Conservation (phyloP, 495 filamentous ascomycete species). For the Penicillium canariense region DNA sequence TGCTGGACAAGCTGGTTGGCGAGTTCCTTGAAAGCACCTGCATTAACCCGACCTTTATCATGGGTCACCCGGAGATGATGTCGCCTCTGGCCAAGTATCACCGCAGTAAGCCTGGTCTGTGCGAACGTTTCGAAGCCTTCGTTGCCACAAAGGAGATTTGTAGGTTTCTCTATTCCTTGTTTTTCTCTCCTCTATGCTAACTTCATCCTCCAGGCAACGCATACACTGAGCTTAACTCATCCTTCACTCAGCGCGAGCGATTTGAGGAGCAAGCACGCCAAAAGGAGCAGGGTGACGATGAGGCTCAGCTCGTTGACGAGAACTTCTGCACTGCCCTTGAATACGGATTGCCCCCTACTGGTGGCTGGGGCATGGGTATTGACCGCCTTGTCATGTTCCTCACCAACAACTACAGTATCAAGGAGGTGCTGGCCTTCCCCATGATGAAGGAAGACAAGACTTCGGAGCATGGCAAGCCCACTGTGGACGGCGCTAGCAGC, state of each 20-base stretch:
- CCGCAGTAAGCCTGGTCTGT: conserved; percentile 75
- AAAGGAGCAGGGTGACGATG: conserved; percentile 95
- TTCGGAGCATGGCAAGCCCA: conserved; percentile 48
- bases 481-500: conserved; percentile 64
- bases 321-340: conserved; percentile 83
- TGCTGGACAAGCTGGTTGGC: conserved; percentile 95
- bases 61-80: conserved; percentile 94
- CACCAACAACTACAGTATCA: conserved; percentile 91
- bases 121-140: conserved; percentile 96
- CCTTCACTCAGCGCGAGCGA: conserved; percentile 87
- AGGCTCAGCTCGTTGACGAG: conserved; percentile 95
- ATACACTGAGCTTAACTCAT: conserved; percentile 98
- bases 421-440: conserved; percentile 93
- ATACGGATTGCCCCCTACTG: conserved; percentile 87
- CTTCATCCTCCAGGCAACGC: conserved; percentile 56
- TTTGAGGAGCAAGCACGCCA: conserved; percentile 96
- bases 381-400: conserved; percentile 97
- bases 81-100: conserved; percentile 95
- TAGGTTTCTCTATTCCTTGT: neutral
- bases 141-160: conserved; percentile 93
- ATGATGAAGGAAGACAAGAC: conserved; percentile 73
- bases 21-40: conserved; percentile 94
- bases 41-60: conserved; percentile 95
- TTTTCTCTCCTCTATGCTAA: neutral
- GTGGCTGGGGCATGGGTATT: conserved; percentile 97